Conservation (phyloP, 1,139 yeast genomes). For the Wickerhamomyces sp. region DNA sequence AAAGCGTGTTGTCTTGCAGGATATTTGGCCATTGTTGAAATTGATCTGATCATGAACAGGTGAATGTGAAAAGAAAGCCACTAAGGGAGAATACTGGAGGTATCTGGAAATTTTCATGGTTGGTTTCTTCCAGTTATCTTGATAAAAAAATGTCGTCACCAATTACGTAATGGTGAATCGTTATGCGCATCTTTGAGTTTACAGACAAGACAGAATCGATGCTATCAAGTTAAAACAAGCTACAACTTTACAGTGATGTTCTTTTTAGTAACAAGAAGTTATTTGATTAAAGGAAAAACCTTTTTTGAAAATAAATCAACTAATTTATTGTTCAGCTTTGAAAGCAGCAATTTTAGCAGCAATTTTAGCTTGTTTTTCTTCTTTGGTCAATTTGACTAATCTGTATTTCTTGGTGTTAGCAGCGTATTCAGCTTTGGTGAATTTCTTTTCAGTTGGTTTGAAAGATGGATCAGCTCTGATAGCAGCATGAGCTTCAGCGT, state of each 20-base stretch:
- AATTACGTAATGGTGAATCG: no score
- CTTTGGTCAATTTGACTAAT: slow-evolving; percentile 83
- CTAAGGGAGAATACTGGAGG: no score
- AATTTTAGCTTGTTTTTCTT: slow-evolving; percentile 84
- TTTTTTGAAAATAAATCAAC: neutral
- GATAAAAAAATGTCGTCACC: no score
- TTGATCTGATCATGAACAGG: neutral
- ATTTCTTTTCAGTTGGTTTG: slow-evolving; percentile 90
- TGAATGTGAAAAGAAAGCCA: neutral
- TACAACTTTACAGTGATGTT: no score
- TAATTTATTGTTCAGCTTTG: slow-evolving; percentile 24
- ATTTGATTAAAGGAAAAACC: no score
- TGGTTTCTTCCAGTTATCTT: no score
- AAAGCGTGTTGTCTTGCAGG: slow-evolving; percentile 73
- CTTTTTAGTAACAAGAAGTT: no score
- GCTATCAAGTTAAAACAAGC: no score
- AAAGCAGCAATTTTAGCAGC: slow-evolving; percentile 90
- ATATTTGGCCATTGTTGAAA: slow-evolving; percentile 37
- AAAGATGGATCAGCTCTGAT: slow-evolving; percentile 95
- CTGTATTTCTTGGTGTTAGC: slow-evolving; percentile 93
- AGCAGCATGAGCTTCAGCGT: slow-evolving; percentile 89
- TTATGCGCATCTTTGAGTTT: no score
- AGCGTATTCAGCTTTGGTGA: slow-evolving; percentile 97
- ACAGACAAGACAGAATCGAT: no score
- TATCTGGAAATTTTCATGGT: no score